Base-by-base conservation (phyloP, 2,329 filamentous ascomycete species). In the Dactylellina leptospora region DNA sequence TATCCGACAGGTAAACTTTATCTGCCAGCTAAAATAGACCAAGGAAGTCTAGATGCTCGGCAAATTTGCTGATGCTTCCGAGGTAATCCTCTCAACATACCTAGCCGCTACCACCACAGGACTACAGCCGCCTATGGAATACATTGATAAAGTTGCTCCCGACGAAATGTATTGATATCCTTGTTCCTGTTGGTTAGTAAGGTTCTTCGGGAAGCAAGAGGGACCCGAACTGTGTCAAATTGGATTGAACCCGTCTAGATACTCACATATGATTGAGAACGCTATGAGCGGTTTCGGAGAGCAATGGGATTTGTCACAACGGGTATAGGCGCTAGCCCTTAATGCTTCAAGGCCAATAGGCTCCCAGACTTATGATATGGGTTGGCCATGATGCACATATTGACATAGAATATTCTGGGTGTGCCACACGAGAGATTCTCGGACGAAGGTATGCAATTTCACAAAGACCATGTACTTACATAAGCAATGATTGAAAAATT, bases 151-250 rank as follows among this genome's bases (percentile, higher is more conserved):
- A 82, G n/a, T 23, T 33, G 8, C 82, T 85, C 40, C 83, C 86
- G 22, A 90, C 84, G 75, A 90, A 91, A 75, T 92, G 89, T 42
- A 88, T 88, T 90, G 90, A 93, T 54, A 93, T 85, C 30, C 88
- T 82, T 42, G 85, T 86, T 18, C 86, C 79, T 2, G 90, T 90
- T 56, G 85, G 83, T 59, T 86, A 83, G 76, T 91, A 93, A 0
- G 85, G 81, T 61, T 87, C 85, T 79, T 76, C 0, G 90, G 87
- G 8, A 90, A 79, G 2, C 93, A 78, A 59, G 36, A 28, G 11
- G 33, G 45, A 2, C 63, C 63, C 23, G 60, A 30, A n/a, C 54
- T 56, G 16, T 60, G 81, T 79, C 77, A 83, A 2, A 82, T 82
- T 0, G 83, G 81, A 72, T 86, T 92, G 0, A 86, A 86, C 73